Base-by-base conservation (phyloP, 148 eudicot species). In the Fallopia convolvulus region DNA sequence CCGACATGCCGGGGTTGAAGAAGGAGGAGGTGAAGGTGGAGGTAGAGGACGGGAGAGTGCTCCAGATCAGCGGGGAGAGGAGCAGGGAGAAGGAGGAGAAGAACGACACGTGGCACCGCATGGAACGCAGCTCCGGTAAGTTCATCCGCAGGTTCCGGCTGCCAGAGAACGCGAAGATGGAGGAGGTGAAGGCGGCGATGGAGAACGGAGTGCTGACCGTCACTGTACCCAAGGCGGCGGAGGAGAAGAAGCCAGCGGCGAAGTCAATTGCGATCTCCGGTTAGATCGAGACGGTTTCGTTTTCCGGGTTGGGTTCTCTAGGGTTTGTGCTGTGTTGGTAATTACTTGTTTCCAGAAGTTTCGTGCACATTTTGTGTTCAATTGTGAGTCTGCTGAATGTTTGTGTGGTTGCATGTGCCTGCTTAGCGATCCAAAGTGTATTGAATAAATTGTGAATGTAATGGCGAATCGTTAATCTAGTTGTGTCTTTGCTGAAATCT, bases 51-150 rank as follows among this genome's bases (percentile, higher is more conserved):
- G 78, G 70, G 12, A 76, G 70, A 42, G 78, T 75, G 8, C 47
- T 44, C 11, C 47, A 44, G 65, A 75, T 75, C 44, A 75, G 77
- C 65, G 77, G 77, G 0, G 78, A 76, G 78, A 56, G 70, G 78
- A 76, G 11, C n/a, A 7, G 8, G 30, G 70, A 76, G 39, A 55
- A 50, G 70, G 78, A 76, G 5, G 75, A 73, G 78, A 76, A 76
- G 78, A 76, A 33, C 49, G 78, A 76, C 10, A 76, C 10, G 48
- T 76, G 78, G 78, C 78, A 76, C 50, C 68, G 78, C 32, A 36
- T 76, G 8, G 77, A 74, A 44, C 9, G 77, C 7, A 74, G 77
- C 77, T 17, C 56, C 41, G 77, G 77, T 36, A 26, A 21, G 14
- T 74, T 74, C 41, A 0, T 26, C 4, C 49, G 77, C 56, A 21